Percentiles rank a stretch among this genome's conserved stretches.
These are phyloP conservation scores for Acer yangbiense DNA, from an alignment of 345 rosid genomes.

Conservation along the genomic window DNA sequence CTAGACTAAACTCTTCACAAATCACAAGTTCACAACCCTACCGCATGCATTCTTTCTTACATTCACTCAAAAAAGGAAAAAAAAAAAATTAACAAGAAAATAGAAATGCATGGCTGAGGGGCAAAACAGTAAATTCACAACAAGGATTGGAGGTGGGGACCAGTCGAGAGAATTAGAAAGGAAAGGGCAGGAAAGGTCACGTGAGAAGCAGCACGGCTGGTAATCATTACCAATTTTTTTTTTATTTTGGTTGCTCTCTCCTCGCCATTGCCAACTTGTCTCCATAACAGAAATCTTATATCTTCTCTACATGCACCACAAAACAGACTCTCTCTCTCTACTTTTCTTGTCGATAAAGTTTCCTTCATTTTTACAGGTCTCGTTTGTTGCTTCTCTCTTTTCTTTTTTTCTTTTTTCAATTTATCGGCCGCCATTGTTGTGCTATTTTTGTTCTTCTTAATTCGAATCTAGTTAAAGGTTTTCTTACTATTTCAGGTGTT, in stretches of 20 bases:
- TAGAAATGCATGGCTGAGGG: too few relatives aligned
- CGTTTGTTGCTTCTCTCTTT: not conserved
- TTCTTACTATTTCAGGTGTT: not conserved
- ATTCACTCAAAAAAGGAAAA: too few relatives aligned
- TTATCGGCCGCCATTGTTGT: too few relatives aligned
- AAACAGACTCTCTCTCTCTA: too few relatives aligned
- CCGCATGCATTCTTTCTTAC: too few relatives aligned
- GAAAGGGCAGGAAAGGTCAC: constrained; percentile 1
- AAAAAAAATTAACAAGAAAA: too few relatives aligned
- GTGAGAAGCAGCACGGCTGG: constrained; percentile 4
- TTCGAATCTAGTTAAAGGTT: too few relatives aligned
- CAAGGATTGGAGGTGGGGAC: not conserved
- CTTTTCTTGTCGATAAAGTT: not conserved
- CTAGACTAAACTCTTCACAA: too few relatives aligned
- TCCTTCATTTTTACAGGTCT: not conserved
- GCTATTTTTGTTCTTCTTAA: too few relatives aligned
- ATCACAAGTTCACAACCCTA: too few relatives aligned
- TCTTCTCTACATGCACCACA: not conserved
- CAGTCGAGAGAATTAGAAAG: not conserved
- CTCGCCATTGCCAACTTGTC: not conserved
- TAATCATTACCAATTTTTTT: not conserved
- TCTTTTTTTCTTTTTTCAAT: not conserved
- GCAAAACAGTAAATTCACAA: too few relatives aligned
- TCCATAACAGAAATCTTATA: not conserved
- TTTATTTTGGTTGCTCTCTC: not conserved